Conservation (phyloP, 331 rosid species). For the Dryas integrifolia region DNA sequence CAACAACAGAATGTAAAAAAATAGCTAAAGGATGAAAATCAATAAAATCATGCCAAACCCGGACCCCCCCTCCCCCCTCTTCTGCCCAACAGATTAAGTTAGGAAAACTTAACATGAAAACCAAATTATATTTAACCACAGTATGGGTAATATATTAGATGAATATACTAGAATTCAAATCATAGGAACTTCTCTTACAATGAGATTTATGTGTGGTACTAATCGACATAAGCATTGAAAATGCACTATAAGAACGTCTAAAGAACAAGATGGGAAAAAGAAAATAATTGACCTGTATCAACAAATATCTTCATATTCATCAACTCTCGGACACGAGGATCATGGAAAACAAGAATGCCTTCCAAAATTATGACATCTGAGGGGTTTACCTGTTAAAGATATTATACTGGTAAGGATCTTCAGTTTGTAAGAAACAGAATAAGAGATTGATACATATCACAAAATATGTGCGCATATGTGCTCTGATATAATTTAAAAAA, state of each 20-base stretch:
- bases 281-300: slow-evolving; percentile 87
- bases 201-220: neutral
- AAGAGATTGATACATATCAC: slow-evolving; percentile 2
- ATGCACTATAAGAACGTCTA: slow-evolving; percentile 8
- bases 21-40: neutral
- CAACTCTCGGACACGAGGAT: slow-evolving; percentile 83
- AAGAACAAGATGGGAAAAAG: slow-evolving; percentile 26
- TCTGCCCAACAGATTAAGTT: neutral
- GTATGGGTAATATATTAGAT: neutral
- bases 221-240: neutral
- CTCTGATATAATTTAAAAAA: neutral
- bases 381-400: slow-evolving; percentile 73
- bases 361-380: slow-evolving; percentile 93
- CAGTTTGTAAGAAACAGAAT: neutral
- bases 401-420: slow-evolving; percentile 14
- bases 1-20: neutral
- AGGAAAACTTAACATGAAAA: neutral
- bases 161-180: neutral
- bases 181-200: neutral
- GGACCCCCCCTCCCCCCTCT: neutral
- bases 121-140: neutral
- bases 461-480: neutral
- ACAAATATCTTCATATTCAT: slow-evolving; percentile 99
- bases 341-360: slow-evolving; percentile 97
- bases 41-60: neutral